phyloP scores from a whole-genome alignment of 257 asterid genomes.

The Coffea eugenioides region DNA sequence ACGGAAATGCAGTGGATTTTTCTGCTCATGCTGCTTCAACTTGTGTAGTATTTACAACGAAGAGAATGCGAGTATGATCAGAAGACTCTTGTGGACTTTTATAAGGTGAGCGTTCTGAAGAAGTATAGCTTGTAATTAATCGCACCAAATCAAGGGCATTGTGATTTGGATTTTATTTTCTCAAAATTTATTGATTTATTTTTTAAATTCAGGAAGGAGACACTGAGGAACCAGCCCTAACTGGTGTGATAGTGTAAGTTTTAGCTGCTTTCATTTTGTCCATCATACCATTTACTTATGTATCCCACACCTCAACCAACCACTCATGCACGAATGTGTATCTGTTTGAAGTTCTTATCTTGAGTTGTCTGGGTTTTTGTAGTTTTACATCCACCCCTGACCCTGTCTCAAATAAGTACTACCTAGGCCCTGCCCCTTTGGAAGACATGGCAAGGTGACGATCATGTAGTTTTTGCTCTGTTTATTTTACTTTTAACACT shows the following conservation, averaged over 20 bases:
- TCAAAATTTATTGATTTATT: neutral
- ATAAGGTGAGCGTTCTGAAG: slow-evolving; percentile 38
- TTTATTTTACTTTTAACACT: neutral
- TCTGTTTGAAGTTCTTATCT: neutral
- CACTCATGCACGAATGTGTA: neutral
- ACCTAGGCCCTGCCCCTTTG: slow-evolving; percentile 89
- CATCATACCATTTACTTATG: neutral
- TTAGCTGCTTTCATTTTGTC: neutral
- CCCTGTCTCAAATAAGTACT: slow-evolving; percentile 70
- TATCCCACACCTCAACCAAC: neutral
- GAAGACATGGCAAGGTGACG: slow-evolving; percentile 64
- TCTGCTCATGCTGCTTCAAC: neutral
- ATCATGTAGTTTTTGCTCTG: neutral
- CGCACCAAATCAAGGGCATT: too few species aligned
- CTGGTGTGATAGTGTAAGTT: slow-evolving; percentile 78
- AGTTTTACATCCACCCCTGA: slow-evolving; percentile 91
- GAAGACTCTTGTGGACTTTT: slow-evolving; percentile 69
- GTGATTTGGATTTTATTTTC: too few species aligned
- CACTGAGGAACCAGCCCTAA: slow-evolving; percentile 47
- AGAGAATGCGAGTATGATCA: slow-evolving; percentile 91
- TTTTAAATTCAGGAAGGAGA: slow-evolving; percentile 58
- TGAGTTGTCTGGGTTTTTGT: slow-evolving; percentile 15
- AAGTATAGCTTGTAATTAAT: too few species aligned
- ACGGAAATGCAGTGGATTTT: too few species aligned
- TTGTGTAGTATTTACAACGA: slow-evolving; percentile 66